Conservation (phyloP, 306 rosid species). For the Trifolium fragiferum region DNA sequence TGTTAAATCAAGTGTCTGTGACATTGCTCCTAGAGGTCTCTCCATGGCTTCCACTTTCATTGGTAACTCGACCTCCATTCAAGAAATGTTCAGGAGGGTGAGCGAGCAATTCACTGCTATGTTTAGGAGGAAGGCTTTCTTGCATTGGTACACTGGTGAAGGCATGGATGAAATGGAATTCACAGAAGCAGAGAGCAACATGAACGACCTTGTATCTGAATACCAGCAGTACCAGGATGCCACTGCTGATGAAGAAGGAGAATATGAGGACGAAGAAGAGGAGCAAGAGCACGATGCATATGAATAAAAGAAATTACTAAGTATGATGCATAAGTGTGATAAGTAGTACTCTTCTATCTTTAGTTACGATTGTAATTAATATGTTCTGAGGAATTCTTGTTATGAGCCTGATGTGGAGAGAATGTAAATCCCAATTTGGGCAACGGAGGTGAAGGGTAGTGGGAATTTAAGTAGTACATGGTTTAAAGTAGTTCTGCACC, state of each 20-base stretch:
- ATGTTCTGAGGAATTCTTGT: conserved; percentile 42
- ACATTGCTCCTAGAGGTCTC: conserved; percentile 67
- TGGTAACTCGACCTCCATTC: conserved; percentile 65
- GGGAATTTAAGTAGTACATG: conserved; percentile 41
- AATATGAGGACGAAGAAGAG: conserved; percentile 59
- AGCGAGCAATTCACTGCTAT: conserved; percentile 67
- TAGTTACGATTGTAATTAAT: conserved; percentile 47
- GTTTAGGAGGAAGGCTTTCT: conserved; percentile 73
- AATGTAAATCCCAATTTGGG: conserved; percentile 26
- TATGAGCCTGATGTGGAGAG: conserved; percentile 41
- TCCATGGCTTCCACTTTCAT: conserved; percentile 69
- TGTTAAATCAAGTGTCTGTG: conserved; percentile 68
- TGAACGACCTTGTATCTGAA: conserved; percentile 67
- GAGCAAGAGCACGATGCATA: conserved; percentile 35
- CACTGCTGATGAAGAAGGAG: conserved; percentile 63
- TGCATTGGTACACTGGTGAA: conserved; percentile 72
- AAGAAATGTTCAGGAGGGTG: conserved; percentile 69
- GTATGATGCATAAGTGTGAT: conserved; percentile 46
- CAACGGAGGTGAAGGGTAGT: conserved; percentile 37
- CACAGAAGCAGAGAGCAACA: conserved; percentile 71
- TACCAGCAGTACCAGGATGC: conserved; percentile 76
- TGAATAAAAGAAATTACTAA: conserved; percentile 8
- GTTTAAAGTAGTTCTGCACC: conserved; percentile 33
- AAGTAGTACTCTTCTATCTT: conserved; percentile 31
- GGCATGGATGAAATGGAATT: conserved; percentile 75